Conservation (phyloP, 768 basidiomycete species). For the Mycena rebaudengoi region DNA sequence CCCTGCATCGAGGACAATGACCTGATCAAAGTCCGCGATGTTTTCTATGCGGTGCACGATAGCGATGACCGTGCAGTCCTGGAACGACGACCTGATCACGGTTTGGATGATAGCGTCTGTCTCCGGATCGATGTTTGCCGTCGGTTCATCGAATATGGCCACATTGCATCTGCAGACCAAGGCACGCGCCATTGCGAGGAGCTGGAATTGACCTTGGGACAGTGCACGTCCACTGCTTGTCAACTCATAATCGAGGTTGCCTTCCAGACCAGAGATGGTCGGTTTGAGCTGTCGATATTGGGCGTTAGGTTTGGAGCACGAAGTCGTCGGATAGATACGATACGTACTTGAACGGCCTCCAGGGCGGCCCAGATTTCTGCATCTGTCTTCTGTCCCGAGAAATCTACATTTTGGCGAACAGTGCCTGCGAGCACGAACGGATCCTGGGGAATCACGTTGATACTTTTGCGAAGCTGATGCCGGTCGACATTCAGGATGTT, state of each 20-base stretch:
- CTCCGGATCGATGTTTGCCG: constrained; percentile 48
- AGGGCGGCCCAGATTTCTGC: constrained; percentile 22
- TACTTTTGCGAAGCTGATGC: constrained; percentile 44
- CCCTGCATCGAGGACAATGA: constrained; percentile 69
- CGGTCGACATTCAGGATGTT: constrained; percentile 62
- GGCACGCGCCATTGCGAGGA: constrained; percentile 64
- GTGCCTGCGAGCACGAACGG: constrained; percentile 54
- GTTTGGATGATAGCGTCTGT: constrained; percentile 65
- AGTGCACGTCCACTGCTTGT: constrained; percentile 4
- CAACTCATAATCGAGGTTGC: constrained; percentile 16
- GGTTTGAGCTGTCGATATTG: constrained; percentile 9
- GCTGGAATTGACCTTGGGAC: constrained; percentile 44
- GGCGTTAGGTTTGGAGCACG: not conserved
- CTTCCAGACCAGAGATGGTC: constrained; percentile 9
- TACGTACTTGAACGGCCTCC: constrained; percentile 15
- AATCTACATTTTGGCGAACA: constrained; percentile 54
- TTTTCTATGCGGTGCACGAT: constrained; percentile 65
- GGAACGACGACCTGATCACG: constrained; percentile 49
- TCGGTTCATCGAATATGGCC: constrained; percentile 61
- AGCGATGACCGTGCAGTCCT: constrained; percentile 59
- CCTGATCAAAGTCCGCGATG: constrained; percentile 54
- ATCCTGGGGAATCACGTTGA: constrained; percentile 40
- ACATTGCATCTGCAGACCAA: constrained; percentile 62
- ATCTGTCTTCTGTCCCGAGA: constrained; percentile 10
- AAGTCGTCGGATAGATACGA: not conserved